A percentile compares a stretch with the other conserved stretches of the same genome.
Evolutionary conservation across 257 asterid genomes (phyloP).

Genomic region (Salvia miltiorrhiza): DNA sequence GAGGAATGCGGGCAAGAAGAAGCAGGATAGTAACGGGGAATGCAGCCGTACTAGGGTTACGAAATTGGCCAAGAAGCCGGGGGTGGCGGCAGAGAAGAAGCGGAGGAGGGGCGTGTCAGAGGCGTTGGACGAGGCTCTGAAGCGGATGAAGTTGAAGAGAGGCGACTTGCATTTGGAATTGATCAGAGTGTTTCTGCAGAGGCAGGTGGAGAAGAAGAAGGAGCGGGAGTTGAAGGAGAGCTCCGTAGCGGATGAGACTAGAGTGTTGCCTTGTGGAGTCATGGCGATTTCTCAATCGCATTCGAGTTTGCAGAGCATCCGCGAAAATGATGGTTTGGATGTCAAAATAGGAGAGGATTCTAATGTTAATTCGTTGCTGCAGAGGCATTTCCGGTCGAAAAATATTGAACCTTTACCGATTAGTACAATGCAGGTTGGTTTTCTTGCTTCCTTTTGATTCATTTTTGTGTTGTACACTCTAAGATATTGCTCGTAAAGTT

Average conservation of each 20-base stretch:
- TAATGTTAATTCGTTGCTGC: conserved; percentile 26
- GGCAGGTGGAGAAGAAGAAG: conserved; percentile 84
- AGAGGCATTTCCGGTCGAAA: conserved; percentile 78
- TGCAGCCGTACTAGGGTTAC: conserved; percentile 38
- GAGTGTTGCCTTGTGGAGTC: conserved; percentile 74
- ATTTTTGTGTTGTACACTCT: background rate
- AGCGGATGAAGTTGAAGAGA: conserved; percentile 73
- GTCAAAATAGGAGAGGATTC: conserved; percentile 55
- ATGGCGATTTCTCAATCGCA: conserved; percentile 68
- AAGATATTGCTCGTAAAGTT: background rate
- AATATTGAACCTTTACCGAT: conserved; percentile 79
- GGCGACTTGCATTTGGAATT: conserved; percentile 89
- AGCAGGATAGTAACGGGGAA: conserved; percentile 27
- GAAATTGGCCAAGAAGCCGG: conserved; percentile 28
- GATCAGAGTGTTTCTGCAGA: conserved; percentile 71
- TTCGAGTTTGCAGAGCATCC: conserved; percentile 18
- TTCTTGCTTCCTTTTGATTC: conserved; percentile 8
- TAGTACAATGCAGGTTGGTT: conserved; percentile 74
- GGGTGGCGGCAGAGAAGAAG: conserved; percentile 35
- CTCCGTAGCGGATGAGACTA: conserved; percentile 36
- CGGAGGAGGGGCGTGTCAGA: conserved; percentile 55
- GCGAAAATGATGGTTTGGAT: conserved; percentile 40
- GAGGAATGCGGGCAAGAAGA: conserved; percentile 48
- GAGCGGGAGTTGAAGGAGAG: conserved; percentile 44
- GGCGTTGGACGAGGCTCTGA: conserved; percentile 78